Evolutionary conservation across 768 basidiomycete species (phyloP), one percentile per base, ranked within the genome.

Genomic region (Pisolithus albus): DNA sequence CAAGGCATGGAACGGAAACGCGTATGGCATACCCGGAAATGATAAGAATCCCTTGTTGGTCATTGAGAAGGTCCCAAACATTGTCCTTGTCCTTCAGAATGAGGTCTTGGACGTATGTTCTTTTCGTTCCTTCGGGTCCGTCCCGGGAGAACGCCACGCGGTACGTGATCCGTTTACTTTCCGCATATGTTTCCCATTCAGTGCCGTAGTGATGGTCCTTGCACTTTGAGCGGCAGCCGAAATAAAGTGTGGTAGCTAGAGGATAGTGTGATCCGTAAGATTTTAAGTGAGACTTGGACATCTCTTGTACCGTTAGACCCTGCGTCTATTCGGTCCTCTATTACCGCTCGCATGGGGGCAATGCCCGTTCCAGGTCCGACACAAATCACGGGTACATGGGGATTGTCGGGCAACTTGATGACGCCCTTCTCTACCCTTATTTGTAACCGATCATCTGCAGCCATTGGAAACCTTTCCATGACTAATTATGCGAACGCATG

Each of bases 311-410:
- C 72, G 37, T 68, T 61, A 1, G 81, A 75, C 3, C 82, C 84
- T 15, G 64, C 65, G 13, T 76, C 62, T 11, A 86, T 66, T 1
- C 95, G 80, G 56, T 92, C 83, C 64, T 96, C 83, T 30, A 94
- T 78, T 40, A 96, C 75, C 0, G 93, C 81, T 46, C 92, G 75
- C 82, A 96, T 88, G 0, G 96, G 95, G 0, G 94, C 94, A 6
- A 98, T 72, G 11, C 96, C 96, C 0, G 95, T 98, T 0, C 95
- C 96, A 13, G 96, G 96, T 0, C 94, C 94, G 24, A 99, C 73
- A 58, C 92, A 90, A 38, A 98, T 83, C 4, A 95, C 72, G 0
- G 94, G 94, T 21, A 69, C 59, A n/a, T 50, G 49, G 18, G 70
- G 63, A 50, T 73, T 63, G 0, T 66, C 56, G 0, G 87, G 88